Percentiles rank a stretch among this genome's conserved stretches.
Conservation (phyloP, 2,329 filamentous ascomycete genomes). For the Fusarium piperis region DNA sequence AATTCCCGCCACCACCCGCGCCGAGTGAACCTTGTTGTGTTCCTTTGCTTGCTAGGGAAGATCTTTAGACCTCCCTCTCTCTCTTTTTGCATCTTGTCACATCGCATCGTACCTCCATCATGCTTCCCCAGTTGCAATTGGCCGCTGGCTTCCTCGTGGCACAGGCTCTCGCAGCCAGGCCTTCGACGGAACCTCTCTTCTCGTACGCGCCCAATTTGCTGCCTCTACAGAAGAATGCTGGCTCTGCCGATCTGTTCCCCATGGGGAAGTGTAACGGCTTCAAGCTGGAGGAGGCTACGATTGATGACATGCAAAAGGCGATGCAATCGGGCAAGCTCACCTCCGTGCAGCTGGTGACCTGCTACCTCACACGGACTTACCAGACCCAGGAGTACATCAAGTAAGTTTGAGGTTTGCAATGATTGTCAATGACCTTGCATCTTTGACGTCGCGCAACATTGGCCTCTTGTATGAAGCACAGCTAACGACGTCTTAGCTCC, state of each 20-base stretch:
- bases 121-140: constrained; percentile 36
- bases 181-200: constrained; percentile 24
- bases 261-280: constrained; percentile 71
- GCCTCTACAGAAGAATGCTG: constrained; percentile 50
- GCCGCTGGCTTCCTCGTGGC: constrained; percentile 35
- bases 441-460: background rate
- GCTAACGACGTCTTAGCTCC: constrained; percentile 50
- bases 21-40: background rate
- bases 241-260: constrained; percentile 60
- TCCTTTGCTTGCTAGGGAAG: background rate
- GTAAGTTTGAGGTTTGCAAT: constrained; percentile 48
- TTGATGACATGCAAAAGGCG: constrained; percentile 71
- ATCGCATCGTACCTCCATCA: constrained; percentile 32
- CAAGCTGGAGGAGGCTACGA: constrained; percentile 73
- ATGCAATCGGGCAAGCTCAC: constrained; percentile 66
- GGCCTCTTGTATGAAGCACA: background rate
- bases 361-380: constrained; percentile 68
- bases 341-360: constrained; percentile 66
- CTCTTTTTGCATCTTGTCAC: background rate
- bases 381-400: constrained; percentile 74
- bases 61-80: constrained; percentile 6
- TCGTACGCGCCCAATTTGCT: constrained; percentile 44
- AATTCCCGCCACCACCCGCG: background rate
- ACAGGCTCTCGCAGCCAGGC: constrained; percentile 20
- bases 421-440: background rate